phyloP scores from a whole-genome alignment of 495 filamentous ascomycete species.

The Penicillium waksmanii region DNA sequence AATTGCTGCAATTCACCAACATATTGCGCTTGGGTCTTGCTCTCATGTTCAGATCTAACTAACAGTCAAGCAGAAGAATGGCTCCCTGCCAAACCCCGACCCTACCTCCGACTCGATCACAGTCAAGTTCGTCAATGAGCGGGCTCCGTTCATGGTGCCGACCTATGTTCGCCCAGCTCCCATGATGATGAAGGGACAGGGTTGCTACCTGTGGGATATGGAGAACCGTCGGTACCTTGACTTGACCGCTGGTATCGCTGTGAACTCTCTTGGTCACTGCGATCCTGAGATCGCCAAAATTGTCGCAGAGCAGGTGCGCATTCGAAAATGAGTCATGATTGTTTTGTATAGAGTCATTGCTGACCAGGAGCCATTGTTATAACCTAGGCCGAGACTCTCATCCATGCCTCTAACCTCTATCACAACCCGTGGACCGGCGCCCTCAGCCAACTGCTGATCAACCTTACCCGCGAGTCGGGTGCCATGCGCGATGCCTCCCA shows the following conservation, averaged over 20 bases:
- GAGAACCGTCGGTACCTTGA: slow-evolving; percentile 90
- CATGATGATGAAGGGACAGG: slow-evolving; percentile 84
- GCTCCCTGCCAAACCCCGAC: slow-evolving; percentile 72
- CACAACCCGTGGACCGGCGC: slow-evolving; percentile 92
- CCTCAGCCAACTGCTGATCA: slow-evolving; percentile 82
- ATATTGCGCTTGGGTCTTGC: background rate
- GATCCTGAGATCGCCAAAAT: slow-evolving; percentile 72
- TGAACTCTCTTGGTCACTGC: slow-evolving; percentile 89
- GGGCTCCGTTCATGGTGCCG: slow-evolving; percentile 85
- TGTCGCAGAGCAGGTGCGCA: slow-evolving; percentile 70
- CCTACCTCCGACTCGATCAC: slow-evolving; percentile 77
- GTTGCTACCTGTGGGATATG: slow-evolving; percentile 86
- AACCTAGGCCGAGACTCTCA: slow-evolving; percentile 68
- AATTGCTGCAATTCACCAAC: background rate
- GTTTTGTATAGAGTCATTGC: slow-evolving; percentile 9
- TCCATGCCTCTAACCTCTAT: slow-evolving; percentile 94
- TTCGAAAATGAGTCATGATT: slow-evolving; percentile 1
- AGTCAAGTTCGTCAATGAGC: slow-evolving; percentile 69
- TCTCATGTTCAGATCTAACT: background rate
- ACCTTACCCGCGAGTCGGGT: slow-evolving; percentile 72
- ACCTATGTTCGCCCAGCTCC: slow-evolving; percentile 92
- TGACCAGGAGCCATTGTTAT: slow-evolving; percentile 15
- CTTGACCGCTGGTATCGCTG: slow-evolving; percentile 94
- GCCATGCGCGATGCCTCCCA: slow-evolving; percentile 79
- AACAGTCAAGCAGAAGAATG: slow-evolving; percentile 56